Conservation (phyloP, 2,329 filamentous ascomycete species). For the Hymenoscyphus salicellus region DNA sequence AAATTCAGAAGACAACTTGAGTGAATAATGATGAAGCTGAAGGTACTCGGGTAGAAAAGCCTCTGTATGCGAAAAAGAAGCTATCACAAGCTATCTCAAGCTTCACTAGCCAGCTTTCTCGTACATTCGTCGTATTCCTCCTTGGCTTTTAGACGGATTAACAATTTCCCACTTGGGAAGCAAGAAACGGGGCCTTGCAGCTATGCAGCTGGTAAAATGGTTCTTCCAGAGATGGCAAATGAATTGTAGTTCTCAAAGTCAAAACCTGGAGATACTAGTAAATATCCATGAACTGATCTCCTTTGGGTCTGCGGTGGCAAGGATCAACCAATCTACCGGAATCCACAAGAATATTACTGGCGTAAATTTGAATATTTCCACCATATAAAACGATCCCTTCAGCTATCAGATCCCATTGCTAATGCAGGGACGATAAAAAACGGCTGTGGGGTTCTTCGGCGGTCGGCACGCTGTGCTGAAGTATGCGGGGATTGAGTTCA, state of each 20-base stretch:
- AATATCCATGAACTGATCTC: not conserved
- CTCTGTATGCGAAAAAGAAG: not conserved
- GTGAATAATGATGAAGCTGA: not conserved
- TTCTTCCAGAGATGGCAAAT: not conserved
- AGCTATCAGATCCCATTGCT: not conserved
- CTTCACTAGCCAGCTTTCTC: not conserved
- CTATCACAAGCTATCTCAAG: not conserved
- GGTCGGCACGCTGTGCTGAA: not conserved
- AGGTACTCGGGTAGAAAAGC: not conserved
- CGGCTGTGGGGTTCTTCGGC: not conserved
- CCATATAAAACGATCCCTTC: not conserved
- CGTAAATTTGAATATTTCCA: not conserved
- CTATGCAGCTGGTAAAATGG: not conserved
- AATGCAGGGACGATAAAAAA: not conserved
- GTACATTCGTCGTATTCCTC: not conserved
- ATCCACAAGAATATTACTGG: not conserved
- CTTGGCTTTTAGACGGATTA: not conserved
- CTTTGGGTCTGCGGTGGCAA: not conserved
- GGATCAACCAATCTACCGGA: not conserved
- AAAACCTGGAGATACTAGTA: not conserved
- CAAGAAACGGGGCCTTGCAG: not conserved
- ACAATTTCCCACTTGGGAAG: not conserved
- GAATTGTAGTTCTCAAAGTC: not conserved
- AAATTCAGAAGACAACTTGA: not conserved
- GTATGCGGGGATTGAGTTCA: not conserved